Evolutionary conservation across 2,329 filamentous ascomycete species (phyloP), one percentile per base, ranked within the genome.

Genomic region (Cadophora sp.): DNA sequence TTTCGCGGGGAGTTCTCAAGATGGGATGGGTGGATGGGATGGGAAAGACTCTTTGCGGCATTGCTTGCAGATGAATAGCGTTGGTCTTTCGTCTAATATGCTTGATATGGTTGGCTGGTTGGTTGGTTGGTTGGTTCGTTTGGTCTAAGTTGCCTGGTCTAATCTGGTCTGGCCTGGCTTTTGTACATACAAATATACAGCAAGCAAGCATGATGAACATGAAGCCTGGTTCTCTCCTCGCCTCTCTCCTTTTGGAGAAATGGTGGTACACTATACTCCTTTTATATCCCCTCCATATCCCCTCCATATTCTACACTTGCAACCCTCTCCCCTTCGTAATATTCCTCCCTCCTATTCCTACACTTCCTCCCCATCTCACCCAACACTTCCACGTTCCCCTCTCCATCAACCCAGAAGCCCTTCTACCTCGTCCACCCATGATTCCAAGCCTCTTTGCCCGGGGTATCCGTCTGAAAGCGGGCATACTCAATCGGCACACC

Each of bases 401-500:
- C 5, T n/a, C n/a, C n/a, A n/a, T n/a, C n/a, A n/a, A n/a, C n/a
- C n/a, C n/a, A n/a, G n/a, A n/a, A n/a, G n/a, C n/a, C n/a, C n/a
- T n/a, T n/a, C 68, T 73, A 76, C 80, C 90, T 87, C 83, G 89
- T 97, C 96, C 96, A 99, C 14, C 83, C 90, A 81, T 97, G 89
- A 81, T 98, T 96, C 94, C 95, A 99, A n/a, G 93, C 88, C 72
- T 90, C 87, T 76, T 84, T 85, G 0, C 84, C 83, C 7, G 95
- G 95, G 59, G 87, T 93, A 77, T 98, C 95, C 39, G 92, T 95
- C 85, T 97, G 91, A 70, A 87, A 83, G 71, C 92, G 83, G 33
- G 91, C 91, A 83, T 97, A 97, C 84, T 99, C 96, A 75, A 98
- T 94, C 16, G 96, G 96, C 66, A 97, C 85, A 67, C 89, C 88